Percentiles rank a stretch among this genome's conserved stretches.
Conservation (phyloP, 352 stramenopile genomes). For the Phytophthora palmivora region DNA sequence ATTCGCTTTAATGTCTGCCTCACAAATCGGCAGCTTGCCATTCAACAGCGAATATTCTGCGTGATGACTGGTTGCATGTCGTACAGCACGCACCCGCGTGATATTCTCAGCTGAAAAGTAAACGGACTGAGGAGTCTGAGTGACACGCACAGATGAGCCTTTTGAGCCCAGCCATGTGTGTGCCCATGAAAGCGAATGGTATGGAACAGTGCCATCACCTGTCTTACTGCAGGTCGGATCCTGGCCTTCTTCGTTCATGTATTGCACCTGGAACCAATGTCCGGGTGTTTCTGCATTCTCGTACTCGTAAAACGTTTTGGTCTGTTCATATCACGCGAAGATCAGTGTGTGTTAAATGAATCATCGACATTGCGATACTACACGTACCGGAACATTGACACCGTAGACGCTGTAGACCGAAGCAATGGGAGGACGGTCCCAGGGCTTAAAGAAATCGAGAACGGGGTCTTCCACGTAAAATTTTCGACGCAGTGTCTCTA, state of each 20-base stretch:
- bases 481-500: slow-evolving; percentile 60
- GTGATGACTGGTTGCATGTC: slow-evolving; percentile 54
- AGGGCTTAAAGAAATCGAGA: slow-evolving; percentile 62
- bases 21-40: slow-evolving; percentile 48
- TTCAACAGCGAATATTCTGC: slow-evolving; percentile 65
- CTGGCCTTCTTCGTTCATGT: slow-evolving; percentile 55
- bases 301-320: slow-evolving; percentile 79
- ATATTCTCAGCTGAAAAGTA: slow-evolving; percentile 74
- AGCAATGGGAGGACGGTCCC: slow-evolving; percentile 73
- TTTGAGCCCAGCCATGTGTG: slow-evolving; percentile 75
- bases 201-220: slow-evolving; percentile 76
- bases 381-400: slow-evolving; percentile 71
- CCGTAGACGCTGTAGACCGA: slow-evolving; percentile 83
- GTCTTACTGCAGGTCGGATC: slow-evolving; percentile 72
- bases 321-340: slow-evolving; percentile 36
- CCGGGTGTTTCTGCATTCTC: slow-evolving; percentile 53
- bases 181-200: slow-evolving; percentile 82
- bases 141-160: slow-evolving; percentile 63
- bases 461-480: slow-evolving; percentile 80
- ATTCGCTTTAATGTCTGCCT: slow-evolving; percentile 19
- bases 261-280: slow-evolving; percentile 71
- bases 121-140: slow-evolving; percentile 72
- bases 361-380: background rate
- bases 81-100: slow-evolving; percentile 53
- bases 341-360: background rate